Evolutionary conservation across 2,329 filamentous ascomycete species (phyloP).

Genomic region (Neopestalotiopsis rosae): DNA sequence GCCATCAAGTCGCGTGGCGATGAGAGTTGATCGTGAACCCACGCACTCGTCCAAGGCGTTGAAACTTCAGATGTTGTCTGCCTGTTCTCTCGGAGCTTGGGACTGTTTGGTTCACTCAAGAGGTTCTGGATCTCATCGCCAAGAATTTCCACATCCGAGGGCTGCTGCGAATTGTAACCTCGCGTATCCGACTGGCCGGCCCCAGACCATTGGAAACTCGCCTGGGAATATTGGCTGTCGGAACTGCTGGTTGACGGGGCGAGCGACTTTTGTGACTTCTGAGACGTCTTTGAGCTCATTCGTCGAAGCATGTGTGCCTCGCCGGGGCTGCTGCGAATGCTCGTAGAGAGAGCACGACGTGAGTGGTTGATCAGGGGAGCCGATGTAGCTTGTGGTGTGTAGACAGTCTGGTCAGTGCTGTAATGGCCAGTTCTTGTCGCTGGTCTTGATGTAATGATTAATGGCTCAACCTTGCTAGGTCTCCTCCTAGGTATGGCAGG

Average conservation of each 20-base stretch:
- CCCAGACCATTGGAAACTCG: constrained; percentile 9
- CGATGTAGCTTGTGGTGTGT: background rate
- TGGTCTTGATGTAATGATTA: constrained; percentile 3
- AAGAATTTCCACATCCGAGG: constrained; percentile 29
- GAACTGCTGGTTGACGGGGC: constrained; percentile 14
- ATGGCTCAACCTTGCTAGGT: constrained; percentile 3
- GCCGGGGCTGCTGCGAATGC: constrained; percentile 16
- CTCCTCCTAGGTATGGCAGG: constrained; percentile 17
- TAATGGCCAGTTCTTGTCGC: background rate
- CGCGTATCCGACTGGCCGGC: background rate
- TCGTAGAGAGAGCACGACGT: constrained; percentile 20
- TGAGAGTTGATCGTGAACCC: constrained; percentile 30
- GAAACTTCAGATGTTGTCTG: constrained; percentile 3
- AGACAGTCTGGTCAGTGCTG: background rate
- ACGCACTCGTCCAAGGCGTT: constrained; percentile 26
- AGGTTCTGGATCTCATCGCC: constrained; percentile 27
- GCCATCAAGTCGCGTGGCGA: constrained; percentile 23
- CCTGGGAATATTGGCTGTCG: constrained; percentile 14
- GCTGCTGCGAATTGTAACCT: constrained; percentile 19
- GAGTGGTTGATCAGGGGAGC: constrained; percentile 11
- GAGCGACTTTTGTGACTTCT: constrained; percentile 16
- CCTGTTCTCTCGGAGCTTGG: background rate
- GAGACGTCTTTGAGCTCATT: constrained; percentile 14
- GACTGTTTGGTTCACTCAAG: constrained; percentile 9
- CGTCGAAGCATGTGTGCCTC: constrained; percentile 6